phyloP scores from a whole-genome alignment of 352 stramenopile genomes.

The Phytophthora fragariaefolia region DNA sequence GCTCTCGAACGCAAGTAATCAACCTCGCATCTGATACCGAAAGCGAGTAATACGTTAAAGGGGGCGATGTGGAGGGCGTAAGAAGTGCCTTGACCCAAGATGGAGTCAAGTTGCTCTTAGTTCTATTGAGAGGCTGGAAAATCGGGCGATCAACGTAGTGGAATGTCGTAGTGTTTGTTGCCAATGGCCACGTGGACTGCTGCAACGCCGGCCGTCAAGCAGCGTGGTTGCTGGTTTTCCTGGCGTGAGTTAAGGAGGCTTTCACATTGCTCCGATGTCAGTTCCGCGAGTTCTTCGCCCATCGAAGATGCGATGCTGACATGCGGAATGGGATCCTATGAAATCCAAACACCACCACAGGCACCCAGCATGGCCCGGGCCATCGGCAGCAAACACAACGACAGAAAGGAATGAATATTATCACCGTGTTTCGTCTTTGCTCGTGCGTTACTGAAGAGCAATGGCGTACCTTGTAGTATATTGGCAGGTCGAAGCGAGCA shows the following conservation, averaged over 20 bases:
- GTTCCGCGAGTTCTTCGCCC: conserved; percentile 50
- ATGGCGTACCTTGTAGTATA: conserved; percentile 69
- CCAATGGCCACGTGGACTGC: conserved; percentile 74
- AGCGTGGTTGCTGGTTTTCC: conserved; percentile 29
- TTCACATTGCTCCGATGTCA: conserved; percentile 49
- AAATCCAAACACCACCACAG: conserved; percentile 11
- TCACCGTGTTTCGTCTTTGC: conserved; percentile 19
- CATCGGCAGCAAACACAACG: conserved; percentile 57
- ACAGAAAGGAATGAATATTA: conserved; percentile 35
- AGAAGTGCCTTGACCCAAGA: not conserved
- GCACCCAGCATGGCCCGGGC: conserved; percentile 20
- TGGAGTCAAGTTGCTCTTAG: conserved; percentile 6
- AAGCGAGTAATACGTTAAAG: conserved; percentile 37
- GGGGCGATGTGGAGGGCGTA: no score
- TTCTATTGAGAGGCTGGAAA: conserved; percentile 1
- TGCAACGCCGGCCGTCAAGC: conserved; percentile 32
- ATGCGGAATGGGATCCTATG: conserved; percentile 79
- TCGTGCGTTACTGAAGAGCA: not conserved
- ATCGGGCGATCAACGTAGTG: conserved; percentile 47
- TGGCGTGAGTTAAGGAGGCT: conserved; percentile 24
- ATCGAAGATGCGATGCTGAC: conserved; percentile 79
- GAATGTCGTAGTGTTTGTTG: conserved; percentile 86
- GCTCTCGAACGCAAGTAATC: conserved; percentile 41
- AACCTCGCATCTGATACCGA: conserved; percentile 61
- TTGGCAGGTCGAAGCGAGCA: conserved; percentile 47